These are phyloP conservation scores for Croton laevigatus DNA, from an alignment of 441 rosid genomes.

Conservation along the genomic window DNA sequence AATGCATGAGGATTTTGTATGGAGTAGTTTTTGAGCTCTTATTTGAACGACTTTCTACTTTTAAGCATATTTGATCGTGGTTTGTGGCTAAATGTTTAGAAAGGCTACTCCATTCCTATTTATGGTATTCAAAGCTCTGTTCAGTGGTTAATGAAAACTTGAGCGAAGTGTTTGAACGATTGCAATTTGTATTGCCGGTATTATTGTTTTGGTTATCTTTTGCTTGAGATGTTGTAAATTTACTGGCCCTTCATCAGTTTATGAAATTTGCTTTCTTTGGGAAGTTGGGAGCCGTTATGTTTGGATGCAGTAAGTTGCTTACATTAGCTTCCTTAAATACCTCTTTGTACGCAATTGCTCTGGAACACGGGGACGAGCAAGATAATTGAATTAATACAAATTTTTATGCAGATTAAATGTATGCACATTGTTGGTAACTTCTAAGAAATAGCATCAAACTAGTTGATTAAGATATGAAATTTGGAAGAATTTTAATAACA, in stretches of 20 bases:
- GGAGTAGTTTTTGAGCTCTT: neutral
- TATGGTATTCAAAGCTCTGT: neutral
- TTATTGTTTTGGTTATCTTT: slow-evolving; percentile 5
- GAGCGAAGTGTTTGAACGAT: neutral
- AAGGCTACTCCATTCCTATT: neutral
- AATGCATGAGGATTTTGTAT: neutral
- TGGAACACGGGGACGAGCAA: neutral
- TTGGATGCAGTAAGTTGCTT: slow-evolving; percentile 6
- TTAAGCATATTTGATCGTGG: slow-evolving; percentile 2
- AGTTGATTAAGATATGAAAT: slow-evolving; percentile 7
- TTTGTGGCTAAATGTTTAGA: slow-evolving; percentile 9
- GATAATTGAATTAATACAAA: neutral
- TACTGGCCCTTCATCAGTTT: neutral
- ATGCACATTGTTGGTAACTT: neutral
- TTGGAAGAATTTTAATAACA: neutral
- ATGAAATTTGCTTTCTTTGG: slow-evolving; percentile 5
- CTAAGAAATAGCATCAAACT: neutral
- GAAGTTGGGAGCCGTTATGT: neutral
- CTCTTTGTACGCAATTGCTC: neutral
- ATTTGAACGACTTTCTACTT: neutral
- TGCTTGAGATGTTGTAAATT: neutral
- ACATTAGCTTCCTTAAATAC: neutral
- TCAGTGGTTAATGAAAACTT: neutral
- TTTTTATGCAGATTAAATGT: neutral
- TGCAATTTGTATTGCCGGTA: too few relatives aligned